Conservation (phyloP, 225 moss, liverwort and hornwort genomes). For the Marchantia paleacea region DNA sequence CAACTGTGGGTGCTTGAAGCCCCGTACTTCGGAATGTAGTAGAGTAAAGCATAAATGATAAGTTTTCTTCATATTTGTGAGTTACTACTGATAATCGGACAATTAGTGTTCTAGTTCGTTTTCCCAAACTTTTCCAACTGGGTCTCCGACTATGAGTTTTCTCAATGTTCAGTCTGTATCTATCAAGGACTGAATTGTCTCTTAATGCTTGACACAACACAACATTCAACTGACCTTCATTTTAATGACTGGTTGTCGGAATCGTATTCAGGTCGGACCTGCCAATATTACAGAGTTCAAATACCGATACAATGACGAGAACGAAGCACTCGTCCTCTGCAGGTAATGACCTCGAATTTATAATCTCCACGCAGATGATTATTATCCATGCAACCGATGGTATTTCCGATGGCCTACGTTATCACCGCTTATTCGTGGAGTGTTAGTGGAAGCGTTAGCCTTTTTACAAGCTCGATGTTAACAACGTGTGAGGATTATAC, state of each 20-base stretch:
- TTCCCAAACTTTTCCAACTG: too few relatives aligned
- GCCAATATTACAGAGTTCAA: constrained; percentile 84
- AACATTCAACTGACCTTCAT: neutral
- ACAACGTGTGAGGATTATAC: too few relatives aligned
- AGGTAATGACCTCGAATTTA: constrained; percentile 30
- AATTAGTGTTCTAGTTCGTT: too few relatives aligned
- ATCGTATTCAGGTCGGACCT: constrained; percentile 50
- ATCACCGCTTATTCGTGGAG: neutral
- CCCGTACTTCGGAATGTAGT: too few relatives aligned
- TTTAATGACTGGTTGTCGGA: neutral
- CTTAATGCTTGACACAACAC: neutral
- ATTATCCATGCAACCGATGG: neutral
- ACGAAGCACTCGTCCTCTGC: constrained; percentile 78
- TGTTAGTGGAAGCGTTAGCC: neutral
- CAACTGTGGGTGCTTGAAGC: too few relatives aligned
- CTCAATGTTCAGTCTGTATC: too few relatives aligned
- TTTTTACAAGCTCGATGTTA: neutral
- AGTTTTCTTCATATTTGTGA: too few relatives aligned
- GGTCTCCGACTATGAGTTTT: too few relatives aligned
- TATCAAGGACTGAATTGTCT: too few relatives aligned
- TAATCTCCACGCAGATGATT: neutral
- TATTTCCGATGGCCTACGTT: neutral
- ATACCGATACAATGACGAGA: constrained; percentile 58
- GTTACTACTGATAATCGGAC: too few relatives aligned
- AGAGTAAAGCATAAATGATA: too few relatives aligned